phyloP scores from a whole-genome alignment of 306 rosid genomes.

The Neltuma alba region DNA sequence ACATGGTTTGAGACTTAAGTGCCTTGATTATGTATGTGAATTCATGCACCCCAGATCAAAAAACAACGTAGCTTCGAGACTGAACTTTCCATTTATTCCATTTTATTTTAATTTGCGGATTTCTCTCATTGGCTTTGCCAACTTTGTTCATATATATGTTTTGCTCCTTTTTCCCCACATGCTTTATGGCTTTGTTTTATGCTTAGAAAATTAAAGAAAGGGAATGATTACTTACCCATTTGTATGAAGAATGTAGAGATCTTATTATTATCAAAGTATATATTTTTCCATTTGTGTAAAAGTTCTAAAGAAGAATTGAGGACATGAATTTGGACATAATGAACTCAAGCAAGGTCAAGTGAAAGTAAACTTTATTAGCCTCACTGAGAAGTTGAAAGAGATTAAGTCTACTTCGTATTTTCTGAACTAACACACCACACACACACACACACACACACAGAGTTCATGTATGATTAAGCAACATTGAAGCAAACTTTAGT shows the following conservation, averaged over 20 bases:
- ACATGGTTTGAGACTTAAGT: constrained; percentile 29
- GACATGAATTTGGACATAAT: constrained; percentile 28
- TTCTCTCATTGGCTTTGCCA: constrained; percentile 23
- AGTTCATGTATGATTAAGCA: background rate
- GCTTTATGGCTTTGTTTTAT: constrained; percentile 33
- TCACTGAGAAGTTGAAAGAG: constrained; percentile 26
- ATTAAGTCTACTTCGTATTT: constrained; percentile 30
- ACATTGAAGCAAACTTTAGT: background rate
- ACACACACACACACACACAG: background rate
- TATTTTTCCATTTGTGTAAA: constrained; percentile 23
- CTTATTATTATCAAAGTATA: constrained; percentile 12
- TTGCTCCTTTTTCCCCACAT: constrained; percentile 4
- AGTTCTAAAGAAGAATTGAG: constrained; percentile 29
- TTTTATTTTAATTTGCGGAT: background rate
- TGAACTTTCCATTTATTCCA: background rate
- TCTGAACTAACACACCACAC: background rate
- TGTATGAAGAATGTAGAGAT: constrained; percentile 27
- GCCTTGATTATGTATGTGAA: constrained; percentile 8
- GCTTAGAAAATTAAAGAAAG: constrained; percentile 33
- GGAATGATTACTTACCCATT: constrained; percentile 40
- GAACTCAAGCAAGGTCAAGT: constrained; percentile 9
- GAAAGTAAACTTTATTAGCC: constrained; percentile 29
- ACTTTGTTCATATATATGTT: constrained; percentile 17
- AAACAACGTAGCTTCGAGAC: constrained; percentile 22
- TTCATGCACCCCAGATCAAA: background rate